phyloP scores from a whole-genome alignment of 1,284 basidiomycete genomes.

The Apiotrichum mycotoxinovorans region DNA sequence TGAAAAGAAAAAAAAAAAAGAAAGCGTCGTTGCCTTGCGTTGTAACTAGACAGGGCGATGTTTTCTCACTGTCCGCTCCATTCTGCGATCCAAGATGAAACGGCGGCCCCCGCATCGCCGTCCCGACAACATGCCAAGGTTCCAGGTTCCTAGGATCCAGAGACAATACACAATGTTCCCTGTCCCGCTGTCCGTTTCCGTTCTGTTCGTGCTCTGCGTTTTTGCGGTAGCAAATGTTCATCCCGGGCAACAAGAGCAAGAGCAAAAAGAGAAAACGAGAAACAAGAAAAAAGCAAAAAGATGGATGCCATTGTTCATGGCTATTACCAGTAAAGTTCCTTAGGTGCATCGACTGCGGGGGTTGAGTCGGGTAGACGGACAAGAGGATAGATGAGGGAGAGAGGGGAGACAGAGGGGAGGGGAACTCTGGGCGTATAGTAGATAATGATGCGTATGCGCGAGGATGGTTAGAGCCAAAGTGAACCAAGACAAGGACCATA shows the following conservation, averaged over 20 bases:
- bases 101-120: too few relatives aligned
- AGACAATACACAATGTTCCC: too few relatives aligned
- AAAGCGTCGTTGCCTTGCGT: too few relatives aligned
- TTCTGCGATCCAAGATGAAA: too few relatives aligned
- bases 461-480: background rate
- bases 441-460: background rate
- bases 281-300: background rate
- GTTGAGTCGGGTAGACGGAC: background rate
- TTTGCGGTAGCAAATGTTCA: background rate
- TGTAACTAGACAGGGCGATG: too few relatives aligned
- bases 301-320: background rate
- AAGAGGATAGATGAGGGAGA: background rate
- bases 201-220: background rate
- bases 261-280: too few relatives aligned
- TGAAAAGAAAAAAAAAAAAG: too few relatives aligned
- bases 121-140: too few relatives aligned
- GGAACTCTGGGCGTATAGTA: background rate
- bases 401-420: background rate
- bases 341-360: background rate
- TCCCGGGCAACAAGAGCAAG: too few relatives aligned
- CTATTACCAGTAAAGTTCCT: background rate
- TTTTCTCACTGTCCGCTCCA: too few relatives aligned
- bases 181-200: too few relatives aligned
- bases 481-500: background rate
- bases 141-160: too few relatives aligned